Evolutionary conservation across 2,329 filamentous ascomycete genomes (phyloP).

Genomic region (Alternaria atra): DNA sequence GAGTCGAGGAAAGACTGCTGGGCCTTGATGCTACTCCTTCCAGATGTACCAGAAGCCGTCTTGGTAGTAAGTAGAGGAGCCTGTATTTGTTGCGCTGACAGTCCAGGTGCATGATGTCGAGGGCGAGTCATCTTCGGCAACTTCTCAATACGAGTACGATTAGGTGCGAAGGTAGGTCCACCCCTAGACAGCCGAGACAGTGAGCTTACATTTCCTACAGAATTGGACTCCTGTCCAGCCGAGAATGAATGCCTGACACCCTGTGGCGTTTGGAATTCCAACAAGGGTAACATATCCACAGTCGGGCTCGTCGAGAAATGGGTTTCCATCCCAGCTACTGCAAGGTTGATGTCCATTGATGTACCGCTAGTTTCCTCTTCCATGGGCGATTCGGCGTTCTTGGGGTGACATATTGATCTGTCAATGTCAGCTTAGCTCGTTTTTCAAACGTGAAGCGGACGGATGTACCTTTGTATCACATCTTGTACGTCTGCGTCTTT

Average conservation of each 20-base stretch:
- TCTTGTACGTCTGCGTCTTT: conserved; percentile 53
- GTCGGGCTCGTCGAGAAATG: conserved; percentile 23
- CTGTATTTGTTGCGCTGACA: background rate
- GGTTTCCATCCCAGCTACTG: conserved; percentile 42
- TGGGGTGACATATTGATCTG: conserved; percentile 35
- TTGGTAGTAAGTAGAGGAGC: background rate
- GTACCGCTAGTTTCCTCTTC: conserved; percentile 26
- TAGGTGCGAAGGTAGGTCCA: background rate
- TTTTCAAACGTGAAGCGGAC: background rate
- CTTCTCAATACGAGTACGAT: conserved; percentile 8
- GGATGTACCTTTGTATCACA: conserved; percentile 58
- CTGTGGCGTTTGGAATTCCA: conserved; percentile 35
- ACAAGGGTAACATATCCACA: conserved; percentile 29
- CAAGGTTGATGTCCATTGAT: conserved; percentile 41
- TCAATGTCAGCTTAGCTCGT: conserved; percentile 22
- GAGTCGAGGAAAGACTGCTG: background rate
- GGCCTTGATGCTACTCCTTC: background rate
- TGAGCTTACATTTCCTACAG: background rate
- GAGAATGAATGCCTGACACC: conserved; percentile 26
- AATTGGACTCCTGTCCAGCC: conserved; percentile 16
- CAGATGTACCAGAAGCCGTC: background rate
- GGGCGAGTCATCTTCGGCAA: conserved; percentile 2
- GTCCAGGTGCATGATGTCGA: conserved; percentile 1
- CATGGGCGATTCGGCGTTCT: conserved; percentile 8
- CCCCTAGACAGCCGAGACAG: background rate